Percentiles rank a stretch among this genome's conserved stretches.
These are phyloP conservation scores for Acanthamoeba sp. DNA, from an alignment of 208 protist species.

Conservation along the genomic window DNA sequence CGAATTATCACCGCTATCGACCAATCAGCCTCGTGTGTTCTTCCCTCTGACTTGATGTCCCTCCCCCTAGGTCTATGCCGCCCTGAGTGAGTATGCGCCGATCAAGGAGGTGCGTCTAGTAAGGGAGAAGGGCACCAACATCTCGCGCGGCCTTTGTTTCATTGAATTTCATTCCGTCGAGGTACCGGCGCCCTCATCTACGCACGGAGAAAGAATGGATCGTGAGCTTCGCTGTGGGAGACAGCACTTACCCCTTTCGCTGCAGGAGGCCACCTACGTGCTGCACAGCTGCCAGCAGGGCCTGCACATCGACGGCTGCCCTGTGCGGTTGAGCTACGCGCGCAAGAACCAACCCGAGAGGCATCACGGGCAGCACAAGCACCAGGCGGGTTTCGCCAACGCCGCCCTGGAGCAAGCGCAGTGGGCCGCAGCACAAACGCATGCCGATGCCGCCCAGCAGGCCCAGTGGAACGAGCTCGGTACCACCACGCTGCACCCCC, in stretches of 20 bases:
- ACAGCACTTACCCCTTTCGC: too few relatives aligned
- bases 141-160: slow-evolving; percentile 65
- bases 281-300: background rate
- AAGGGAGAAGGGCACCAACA: slow-evolving; percentile 59
- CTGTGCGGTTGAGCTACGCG: slow-evolving; percentile 42
- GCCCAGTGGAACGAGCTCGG: slow-evolving; percentile 26
- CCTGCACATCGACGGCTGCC: slow-evolving; percentile 38
- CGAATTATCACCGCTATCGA: background rate
- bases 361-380: background rate
- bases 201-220: too few relatives aligned
- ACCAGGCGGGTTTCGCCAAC: background rate
- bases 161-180: slow-evolving; percentile 48
- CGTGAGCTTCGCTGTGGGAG: too few relatives aligned
- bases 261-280: slow-evolving; percentile 54
- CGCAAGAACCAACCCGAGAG: background rate
- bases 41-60: too few relatives aligned
- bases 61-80: slow-evolving; percentile 4
- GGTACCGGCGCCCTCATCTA: background rate
- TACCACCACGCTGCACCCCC: background rate
- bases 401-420: slow-evolving; percentile 65
- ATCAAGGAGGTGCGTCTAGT: slow-evolving; percentile 61
- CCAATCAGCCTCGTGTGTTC: background rate
- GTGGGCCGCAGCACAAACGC: slow-evolving; percentile 10
- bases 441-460: background rate
- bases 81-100: background rate